Evolutionary conservation across 2,329 filamentous ascomycete genomes (phyloP), one percentile per base, ranked within the genome.

Genomic region (Aspergillus fumigatus): DNA sequence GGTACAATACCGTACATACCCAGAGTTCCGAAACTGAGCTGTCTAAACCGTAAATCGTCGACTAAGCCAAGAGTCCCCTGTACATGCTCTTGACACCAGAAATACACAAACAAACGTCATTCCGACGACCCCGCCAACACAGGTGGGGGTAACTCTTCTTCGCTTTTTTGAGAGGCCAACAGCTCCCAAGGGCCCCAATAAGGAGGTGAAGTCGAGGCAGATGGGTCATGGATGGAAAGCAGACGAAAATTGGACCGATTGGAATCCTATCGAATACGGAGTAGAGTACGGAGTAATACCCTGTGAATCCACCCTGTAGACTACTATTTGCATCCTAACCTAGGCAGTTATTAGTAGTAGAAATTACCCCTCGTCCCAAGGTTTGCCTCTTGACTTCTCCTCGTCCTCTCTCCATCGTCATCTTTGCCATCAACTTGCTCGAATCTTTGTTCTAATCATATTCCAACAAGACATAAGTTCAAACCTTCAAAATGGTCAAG

Each of bases 401-500:
- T 17, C 40, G 9, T 26, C 23, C 19, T 17, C 14, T 11, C 26
- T 7, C 21, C 43, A 47, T 23, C 43, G 5, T 26, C 43, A 47
- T 47, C 29, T 48, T 19, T 45, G 41, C 41, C 11, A 19, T 45
- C 21, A 14, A 19, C 27, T 35, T 4, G 3, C 14, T 38, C 32
- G 32, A 17, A 17, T 38, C 26, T 50, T 27, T 50, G 29, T 48
- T 38, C 43, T 27, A 60, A 58, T 53, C 47, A 66, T 67, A 59
- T 55, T 51, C 62, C 23, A 23, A 67, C 66, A 57, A 38, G 14
- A 38, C 32, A 68, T 59, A 35, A 70, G n/a, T 65, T 67, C 59
- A 73, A 78, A 81, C 80, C 81, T 80, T 81, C 88, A 96, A 87
- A 87, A 97, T 97, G 92, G 92, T 97, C 84, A 97, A 96, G 86